Percentiles rank a stretch among this genome's conserved stretches.
phyloP scores from a whole-genome alignment of 257 asterid species.

The Solanum gracilifrons region DNA sequence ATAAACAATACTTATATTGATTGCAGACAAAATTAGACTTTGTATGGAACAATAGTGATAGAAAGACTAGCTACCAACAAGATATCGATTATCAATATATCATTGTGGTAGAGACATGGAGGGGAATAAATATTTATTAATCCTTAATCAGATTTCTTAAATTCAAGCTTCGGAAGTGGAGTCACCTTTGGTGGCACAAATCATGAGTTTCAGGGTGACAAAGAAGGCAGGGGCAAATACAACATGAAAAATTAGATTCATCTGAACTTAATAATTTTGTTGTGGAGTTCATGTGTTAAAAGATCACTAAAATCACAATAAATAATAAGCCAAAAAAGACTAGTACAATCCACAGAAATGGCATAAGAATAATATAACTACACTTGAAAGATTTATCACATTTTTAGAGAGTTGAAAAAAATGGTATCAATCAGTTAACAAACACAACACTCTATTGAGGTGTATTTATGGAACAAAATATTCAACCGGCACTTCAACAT shows the following conservation, averaged over 20 bases:
- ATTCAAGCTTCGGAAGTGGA: neutral
- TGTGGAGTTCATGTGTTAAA: neutral
- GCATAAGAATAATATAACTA: neutral
- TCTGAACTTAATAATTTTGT: too few relatives aligned
- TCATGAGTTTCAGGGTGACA: neutral
- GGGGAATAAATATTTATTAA: neutral
- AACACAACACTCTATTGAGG: neutral
- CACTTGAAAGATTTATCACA: neutral
- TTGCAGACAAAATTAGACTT: neutral
- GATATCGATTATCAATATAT: neutral
- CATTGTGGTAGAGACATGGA: neutral
- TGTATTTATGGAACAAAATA: neutral
- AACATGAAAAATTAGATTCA: neutral
- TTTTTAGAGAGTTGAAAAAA: neutral
- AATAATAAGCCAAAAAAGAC: too few relatives aligned
- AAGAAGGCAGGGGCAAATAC: neutral
- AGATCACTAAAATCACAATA: neutral
- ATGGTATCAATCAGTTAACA: neutral
- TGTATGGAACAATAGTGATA: neutral
- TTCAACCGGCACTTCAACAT: neutral
- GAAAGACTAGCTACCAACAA: neutral
- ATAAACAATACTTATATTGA: neutral
- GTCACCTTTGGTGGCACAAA: neutral
- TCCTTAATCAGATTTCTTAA: neutral
- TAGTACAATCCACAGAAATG: neutral